These are phyloP conservation scores for Phoma herbarum DNA, from an alignment of 2,329 filamentous ascomycete genomes.

Conservation along the genomic window DNA sequence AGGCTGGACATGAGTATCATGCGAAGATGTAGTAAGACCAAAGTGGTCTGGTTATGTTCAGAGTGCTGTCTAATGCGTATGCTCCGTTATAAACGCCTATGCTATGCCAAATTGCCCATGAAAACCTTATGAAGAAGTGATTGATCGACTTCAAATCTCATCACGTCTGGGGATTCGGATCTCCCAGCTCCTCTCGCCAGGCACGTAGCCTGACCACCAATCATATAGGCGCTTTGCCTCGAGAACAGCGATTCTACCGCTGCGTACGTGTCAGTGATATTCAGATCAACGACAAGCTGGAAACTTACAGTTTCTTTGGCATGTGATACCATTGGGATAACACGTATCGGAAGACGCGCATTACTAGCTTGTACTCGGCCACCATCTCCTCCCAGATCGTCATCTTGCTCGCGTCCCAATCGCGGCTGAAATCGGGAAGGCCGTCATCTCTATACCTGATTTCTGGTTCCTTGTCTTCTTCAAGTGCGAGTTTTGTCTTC, in stretches of 20 bases:
- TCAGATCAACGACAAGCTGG: background rate
- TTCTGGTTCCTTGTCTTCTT: constrained; percentile 29
- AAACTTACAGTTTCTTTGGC: constrained; percentile 75
- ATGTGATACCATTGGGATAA: constrained; percentile 74
- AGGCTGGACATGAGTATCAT: background rate
- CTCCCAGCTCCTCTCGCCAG: constrained; percentile 66
- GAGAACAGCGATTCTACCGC: constrained; percentile 61
- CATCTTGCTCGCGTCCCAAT: constrained; percentile 53
- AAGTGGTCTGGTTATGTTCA: background rate
- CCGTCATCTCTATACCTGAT: constrained; percentile 47
- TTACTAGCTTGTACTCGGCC: constrained; percentile 71
- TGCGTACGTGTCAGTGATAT: constrained; percentile 38
- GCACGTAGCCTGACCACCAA: constrained; percentile 70
- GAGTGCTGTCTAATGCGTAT: background rate
- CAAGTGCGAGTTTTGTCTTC: constrained; percentile 43
- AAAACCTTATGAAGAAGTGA: background rate
- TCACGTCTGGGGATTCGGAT: constrained; percentile 49
- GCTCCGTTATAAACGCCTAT: background rate
- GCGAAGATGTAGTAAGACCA: background rate
- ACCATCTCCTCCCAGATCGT: constrained; percentile 66
- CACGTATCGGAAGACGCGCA: constrained; percentile 71
- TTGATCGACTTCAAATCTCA: constrained; percentile 34
- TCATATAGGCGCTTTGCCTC: constrained; percentile 66
- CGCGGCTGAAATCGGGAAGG: constrained; percentile 52
- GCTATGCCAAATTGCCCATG: background rate